A percentile compares a stretch with the other conserved stretches of the same genome.
Conservation (phyloP, 768 basidiomycete genomes). For the Panaeolus papilionaceus region DNA sequence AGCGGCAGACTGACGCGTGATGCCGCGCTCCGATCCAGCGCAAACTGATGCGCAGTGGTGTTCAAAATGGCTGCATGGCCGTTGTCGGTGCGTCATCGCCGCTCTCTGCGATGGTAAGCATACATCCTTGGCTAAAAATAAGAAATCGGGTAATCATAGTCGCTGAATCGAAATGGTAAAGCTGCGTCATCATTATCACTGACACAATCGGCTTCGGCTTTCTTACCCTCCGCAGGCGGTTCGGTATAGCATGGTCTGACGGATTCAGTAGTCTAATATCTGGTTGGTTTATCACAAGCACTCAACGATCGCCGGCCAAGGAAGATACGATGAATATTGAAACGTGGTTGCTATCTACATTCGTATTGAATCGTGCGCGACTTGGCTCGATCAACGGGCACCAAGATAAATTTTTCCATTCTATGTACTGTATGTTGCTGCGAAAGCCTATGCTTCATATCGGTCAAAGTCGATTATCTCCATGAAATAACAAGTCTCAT, state of each 20-base stretch:
- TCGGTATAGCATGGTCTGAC: not conserved
- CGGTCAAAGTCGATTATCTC: not conserved
- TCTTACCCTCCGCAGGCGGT: not conserved
- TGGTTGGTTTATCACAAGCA: conserved; percentile 7
- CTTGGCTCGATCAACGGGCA: conserved; percentile 4
- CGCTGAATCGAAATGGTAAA: not conserved
- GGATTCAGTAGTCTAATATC: not conserved
- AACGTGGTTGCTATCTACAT: not conserved
- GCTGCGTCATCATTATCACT: conserved; percentile 3
- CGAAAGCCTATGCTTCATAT: conserved; percentile 12
- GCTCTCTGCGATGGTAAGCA: not conserved
- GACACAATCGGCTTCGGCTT: not conserved
- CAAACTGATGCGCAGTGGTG: not conserved
- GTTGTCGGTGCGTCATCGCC: conserved; percentile 2
- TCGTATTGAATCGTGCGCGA: not conserved
- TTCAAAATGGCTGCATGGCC: not conserved
- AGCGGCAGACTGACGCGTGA: not conserved
- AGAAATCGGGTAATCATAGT: not conserved
- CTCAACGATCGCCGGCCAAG: not conserved
- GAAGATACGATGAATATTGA: conserved; percentile 2
- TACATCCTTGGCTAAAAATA: not conserved
- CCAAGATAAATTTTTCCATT: not conserved
- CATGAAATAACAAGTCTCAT: not conserved
- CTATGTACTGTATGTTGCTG: not conserved
- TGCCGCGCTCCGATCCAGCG: not conserved